Percentiles rank a stretch among this genome's conserved stretches.
phyloP scores from a whole-genome alignment of 2,329 filamentous ascomycete species.

The Dactylellina drechsleri region DNA sequence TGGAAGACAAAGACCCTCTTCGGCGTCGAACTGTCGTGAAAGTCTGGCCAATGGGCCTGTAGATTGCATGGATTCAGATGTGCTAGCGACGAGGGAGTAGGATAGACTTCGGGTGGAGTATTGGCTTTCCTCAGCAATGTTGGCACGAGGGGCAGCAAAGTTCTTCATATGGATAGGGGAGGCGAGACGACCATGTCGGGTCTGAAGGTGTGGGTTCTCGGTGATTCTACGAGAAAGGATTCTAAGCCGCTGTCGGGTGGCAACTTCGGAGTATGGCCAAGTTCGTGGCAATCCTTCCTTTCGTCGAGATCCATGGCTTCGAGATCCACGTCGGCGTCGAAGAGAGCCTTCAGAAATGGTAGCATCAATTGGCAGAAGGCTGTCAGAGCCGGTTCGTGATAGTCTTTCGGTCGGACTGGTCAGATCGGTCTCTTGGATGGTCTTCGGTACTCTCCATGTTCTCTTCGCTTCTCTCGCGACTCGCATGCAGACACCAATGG shows the following conservation, averaged over 20 bases:
- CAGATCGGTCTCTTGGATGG: conserved; percentile 58
- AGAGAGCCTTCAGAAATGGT: conserved; percentile 56
- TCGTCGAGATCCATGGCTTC: conserved; percentile 61
- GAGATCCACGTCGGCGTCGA: conserved; percentile 56
- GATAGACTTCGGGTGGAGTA: conserved; percentile 70
- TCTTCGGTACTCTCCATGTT: conserved; percentile 73
- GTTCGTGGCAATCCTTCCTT: conserved; percentile 32
- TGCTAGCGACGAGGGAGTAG: conserved; percentile 72
- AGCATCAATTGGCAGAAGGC: conserved; percentile 40
- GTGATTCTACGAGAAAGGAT: conserved; percentile 68
- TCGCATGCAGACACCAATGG: conserved; percentile 72
- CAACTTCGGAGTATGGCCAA: conserved; percentile 73
- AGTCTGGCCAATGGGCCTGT: conserved; percentile 66
- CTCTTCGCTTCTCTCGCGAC: conserved; percentile 74
- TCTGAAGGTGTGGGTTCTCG: conserved; percentile 62
- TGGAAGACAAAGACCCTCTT: conserved; percentile 24
- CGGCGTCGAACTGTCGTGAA: conserved; percentile 32
- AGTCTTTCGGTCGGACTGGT: conserved; percentile 56
- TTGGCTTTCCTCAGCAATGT: conserved; percentile 51
- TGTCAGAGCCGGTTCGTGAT: conserved; percentile 54
- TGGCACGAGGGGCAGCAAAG: conserved; percentile 62
- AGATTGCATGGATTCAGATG: conserved; percentile 73
- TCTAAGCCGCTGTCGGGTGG: conserved; percentile 71
- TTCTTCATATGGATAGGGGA: conserved; percentile 54
- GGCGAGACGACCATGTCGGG: conserved; percentile 49